Conservation (phyloP, 1,284 basidiomycete species). For the Sporisorium scitamineum region DNA sequence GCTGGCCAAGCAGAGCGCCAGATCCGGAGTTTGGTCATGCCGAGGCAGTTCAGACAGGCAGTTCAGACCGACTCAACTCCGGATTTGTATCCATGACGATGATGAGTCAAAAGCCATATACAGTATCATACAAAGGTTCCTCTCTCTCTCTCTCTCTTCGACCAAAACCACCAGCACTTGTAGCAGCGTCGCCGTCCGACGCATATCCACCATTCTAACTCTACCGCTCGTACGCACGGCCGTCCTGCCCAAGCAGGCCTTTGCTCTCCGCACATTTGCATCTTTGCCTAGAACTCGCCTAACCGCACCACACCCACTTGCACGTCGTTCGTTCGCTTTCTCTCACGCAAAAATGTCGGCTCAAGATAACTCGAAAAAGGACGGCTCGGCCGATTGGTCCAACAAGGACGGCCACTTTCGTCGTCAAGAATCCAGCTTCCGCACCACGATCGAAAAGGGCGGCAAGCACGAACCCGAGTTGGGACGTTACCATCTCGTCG, state of each 20-base stretch:
- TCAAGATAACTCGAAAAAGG: conserved; percentile 44
- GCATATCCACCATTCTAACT: conserved; percentile 7
- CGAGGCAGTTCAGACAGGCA: no score
- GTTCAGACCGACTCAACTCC: no score
- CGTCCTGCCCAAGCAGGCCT: conserved; percentile 6
- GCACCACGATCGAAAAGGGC: conserved; percentile 78
- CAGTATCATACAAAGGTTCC: no score
- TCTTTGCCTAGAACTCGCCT: neutral
- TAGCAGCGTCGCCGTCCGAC: neutral
- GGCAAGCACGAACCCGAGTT: conserved; percentile 84
- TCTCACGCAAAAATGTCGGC: conserved; percentile 1
- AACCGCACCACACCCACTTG: neutral
- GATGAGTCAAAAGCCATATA: no score
- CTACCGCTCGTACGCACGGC: neutral
- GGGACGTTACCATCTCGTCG: conserved; percentile 73
- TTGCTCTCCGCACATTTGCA: neutral
- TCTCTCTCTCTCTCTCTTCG: no score
- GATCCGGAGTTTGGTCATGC: conserved; percentile 2
- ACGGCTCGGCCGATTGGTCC: conserved; percentile 64
- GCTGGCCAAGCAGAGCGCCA: neutral
- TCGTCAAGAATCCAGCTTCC: conserved; percentile 79
- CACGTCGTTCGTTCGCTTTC: neutral
- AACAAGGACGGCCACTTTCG: conserved; percentile 84
- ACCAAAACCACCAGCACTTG: neutral
- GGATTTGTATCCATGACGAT: no score